Evolutionary conservation across 768 basidiomycete genomes (phyloP).

Genomic region (Pholiota molesta): DNA sequence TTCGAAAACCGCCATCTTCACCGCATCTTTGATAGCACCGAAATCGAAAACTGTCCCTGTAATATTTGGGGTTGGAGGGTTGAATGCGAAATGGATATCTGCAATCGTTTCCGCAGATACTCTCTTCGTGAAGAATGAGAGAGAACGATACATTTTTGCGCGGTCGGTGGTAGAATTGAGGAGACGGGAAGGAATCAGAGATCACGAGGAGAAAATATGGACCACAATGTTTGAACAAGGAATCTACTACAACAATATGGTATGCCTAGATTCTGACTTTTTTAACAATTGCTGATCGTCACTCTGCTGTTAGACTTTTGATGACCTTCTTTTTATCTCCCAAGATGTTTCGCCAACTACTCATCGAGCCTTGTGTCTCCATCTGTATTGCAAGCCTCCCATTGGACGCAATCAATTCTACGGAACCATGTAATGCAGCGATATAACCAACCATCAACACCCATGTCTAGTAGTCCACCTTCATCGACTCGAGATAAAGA

Average conservation of each 20-base stretch:
- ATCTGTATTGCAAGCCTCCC: conserved; percentile 69
- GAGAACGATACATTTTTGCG: conserved; percentile 80
- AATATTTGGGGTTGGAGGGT: conserved; percentile 77
- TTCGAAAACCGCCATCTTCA: background rate
- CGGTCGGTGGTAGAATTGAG: conserved; percentile 76
- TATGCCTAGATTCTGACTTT: background rate
- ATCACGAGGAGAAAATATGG: conserved; percentile 74
- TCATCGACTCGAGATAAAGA: conserved; percentile 60
- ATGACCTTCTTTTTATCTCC: conserved; percentile 77
- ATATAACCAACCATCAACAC: conserved; percentile 36
- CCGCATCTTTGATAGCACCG: background rate
- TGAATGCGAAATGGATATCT: conserved; percentile 73
- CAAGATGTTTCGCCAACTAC: conserved; percentile 76
- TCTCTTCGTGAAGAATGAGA: conserved; percentile 79
- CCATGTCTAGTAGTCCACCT: conserved; percentile 28
- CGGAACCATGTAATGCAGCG: conserved; percentile 57
- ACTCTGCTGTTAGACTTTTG: conserved; percentile 58
- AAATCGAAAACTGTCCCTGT: conserved; percentile 34
- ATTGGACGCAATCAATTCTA: conserved; percentile 78
- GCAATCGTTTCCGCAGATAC: conserved; percentile 77
- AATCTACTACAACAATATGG: conserved; percentile 87
- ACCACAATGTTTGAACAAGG: conserved; percentile 69
- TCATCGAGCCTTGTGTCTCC: conserved; percentile 67
- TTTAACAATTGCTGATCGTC: conserved; percentile 8
- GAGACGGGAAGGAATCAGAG: conserved; percentile 51